phyloP scores from a whole-genome alignment of 305 asterid species.

The Solanum hybrid region DNA sequence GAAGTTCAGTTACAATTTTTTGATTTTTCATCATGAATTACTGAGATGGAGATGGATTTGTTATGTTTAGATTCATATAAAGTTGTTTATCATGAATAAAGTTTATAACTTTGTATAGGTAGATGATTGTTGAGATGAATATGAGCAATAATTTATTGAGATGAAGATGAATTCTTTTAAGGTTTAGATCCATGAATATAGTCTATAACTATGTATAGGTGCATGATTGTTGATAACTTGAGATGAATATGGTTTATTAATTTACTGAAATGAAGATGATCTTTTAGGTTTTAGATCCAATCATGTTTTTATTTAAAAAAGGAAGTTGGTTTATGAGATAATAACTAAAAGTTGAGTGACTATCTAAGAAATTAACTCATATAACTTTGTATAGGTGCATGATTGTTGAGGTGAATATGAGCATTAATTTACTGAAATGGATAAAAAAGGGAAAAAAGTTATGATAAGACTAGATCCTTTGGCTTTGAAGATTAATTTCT shows the following conservation, averaged over 20 bases:
- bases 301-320: neutral
- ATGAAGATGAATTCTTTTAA: neutral
- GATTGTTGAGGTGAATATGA: neutral
- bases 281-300: neutral
- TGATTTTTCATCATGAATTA: neutral
- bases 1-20: neutral
- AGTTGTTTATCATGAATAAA: neutral
- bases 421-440: neutral
- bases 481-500: neutral
- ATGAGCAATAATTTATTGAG: neutral
- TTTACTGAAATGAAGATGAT: neutral
- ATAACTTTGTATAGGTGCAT: neutral
- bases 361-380: neutral
- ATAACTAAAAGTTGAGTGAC: neutral
- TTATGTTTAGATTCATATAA: neutral
- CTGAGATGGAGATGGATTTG: neutral
- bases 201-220: neutral
- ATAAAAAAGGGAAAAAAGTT: neutral
- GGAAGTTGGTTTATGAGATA: neutral
- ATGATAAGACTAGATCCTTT: neutral
- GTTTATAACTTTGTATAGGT: neutral
- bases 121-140: neutral
- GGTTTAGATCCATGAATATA: neutral
- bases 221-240: neutral
- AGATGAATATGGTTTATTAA: neutral